Conservation (phyloP, 2,329 filamentous ascomycete species). For the Colletotrichum salicis region DNA sequence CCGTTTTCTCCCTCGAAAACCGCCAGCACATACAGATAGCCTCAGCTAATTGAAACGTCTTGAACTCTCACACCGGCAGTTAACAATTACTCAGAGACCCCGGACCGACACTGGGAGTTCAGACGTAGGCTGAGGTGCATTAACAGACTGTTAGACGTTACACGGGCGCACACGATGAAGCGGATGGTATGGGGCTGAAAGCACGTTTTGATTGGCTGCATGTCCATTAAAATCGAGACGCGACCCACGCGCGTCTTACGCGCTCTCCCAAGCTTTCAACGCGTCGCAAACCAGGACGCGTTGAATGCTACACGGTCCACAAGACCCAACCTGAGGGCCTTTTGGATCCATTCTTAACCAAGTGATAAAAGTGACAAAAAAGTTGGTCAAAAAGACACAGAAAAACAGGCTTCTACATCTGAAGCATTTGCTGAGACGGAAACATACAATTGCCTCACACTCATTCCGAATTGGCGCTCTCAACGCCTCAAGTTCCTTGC, state of each 20-base stretch:
- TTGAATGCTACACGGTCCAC: slow-evolving; percentile 3
- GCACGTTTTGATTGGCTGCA: slow-evolving; percentile 17
- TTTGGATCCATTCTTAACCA: background rate
- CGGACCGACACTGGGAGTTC: too few relatives aligned
- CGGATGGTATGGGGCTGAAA: background rate
- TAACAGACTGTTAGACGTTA: too few relatives aligned
- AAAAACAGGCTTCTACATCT: background rate
- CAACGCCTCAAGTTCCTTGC: background rate
- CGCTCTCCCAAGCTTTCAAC: background rate
- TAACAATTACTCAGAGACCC: too few relatives aligned
- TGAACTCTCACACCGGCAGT: too few relatives aligned
- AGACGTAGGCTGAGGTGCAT: too few relatives aligned
- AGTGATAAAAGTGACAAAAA: background rate
- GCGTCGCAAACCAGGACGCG: slow-evolving; percentile 13
- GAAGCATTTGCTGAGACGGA: background rate
- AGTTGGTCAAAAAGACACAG: background rate
- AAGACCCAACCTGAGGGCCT: background rate
- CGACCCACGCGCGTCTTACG: background rate
- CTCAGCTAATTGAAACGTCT: too few relatives aligned
- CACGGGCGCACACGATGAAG: background rate
- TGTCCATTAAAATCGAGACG: background rate
- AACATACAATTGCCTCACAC: background rate
- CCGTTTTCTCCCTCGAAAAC: too few relatives aligned
- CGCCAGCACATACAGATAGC: too few relatives aligned
- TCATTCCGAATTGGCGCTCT: background rate